Evolutionary conservation across 148 eudicot species (phyloP).

Genomic region (Agrostemma githago): DNA sequence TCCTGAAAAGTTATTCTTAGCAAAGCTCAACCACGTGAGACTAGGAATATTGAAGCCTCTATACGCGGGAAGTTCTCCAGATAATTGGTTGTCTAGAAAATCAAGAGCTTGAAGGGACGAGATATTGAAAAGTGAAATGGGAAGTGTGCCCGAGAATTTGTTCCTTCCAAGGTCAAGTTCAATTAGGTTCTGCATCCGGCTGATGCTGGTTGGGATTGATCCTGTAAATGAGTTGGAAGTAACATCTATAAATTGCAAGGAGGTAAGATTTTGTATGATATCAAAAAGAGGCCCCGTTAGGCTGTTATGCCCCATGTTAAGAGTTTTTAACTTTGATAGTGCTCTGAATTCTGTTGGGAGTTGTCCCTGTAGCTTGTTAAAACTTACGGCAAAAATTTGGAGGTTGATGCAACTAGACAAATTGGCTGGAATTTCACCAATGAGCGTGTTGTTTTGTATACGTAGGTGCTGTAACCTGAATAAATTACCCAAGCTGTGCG

Average conservation of each 20-base stretch:
- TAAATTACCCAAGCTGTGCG: constrained; percentile 30
- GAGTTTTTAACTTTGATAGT: constrained; percentile 3
- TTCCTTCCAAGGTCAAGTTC: not conserved
- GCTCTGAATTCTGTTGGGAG: constrained; percentile 22
- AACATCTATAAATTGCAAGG: not conserved
- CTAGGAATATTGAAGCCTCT: constrained; percentile 19
- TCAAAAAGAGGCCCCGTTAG: constrained; percentile 22
- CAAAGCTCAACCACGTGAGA: not conserved
- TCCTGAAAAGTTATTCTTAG: constrained; percentile 22
- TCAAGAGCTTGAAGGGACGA: constrained; percentile 18
- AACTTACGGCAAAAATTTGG: not conserved
- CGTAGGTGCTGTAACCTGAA: constrained; percentile 16
- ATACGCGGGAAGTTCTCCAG: constrained; percentile 26
- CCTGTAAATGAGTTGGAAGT: constrained; percentile 21
- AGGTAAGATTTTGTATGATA: not conserved
- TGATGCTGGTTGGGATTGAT: constrained; percentile 23
- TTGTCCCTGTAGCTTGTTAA: constrained; percentile 25
- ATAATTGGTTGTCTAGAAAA: constrained; percentile 12
- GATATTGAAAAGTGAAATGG: constrained; percentile 32
- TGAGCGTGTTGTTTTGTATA: constrained; percentile 21
- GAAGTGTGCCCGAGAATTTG: constrained; percentile 25
- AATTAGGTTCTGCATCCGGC: constrained; percentile 15
- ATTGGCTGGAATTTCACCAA: constrained; percentile 35
- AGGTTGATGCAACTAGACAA: not conserved
- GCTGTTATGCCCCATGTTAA: constrained; percentile 14